Evolutionary conservation across 768 basidiomycete species (phyloP).

Genomic region (Suillus weaverae): DNA sequence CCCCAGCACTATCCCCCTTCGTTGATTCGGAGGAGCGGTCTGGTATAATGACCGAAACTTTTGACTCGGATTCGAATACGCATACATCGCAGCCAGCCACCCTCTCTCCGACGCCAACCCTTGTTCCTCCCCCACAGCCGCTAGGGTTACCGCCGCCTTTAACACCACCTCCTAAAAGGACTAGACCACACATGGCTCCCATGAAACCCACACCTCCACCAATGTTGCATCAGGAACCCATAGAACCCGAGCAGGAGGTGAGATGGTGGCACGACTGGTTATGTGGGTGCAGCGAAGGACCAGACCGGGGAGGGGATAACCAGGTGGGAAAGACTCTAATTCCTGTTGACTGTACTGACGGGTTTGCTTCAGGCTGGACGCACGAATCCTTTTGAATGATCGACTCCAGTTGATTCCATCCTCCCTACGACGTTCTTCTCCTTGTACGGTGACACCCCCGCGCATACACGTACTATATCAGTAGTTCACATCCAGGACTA

Average conservation of each 20-base stretch:
- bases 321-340: conserved; percentile 48
- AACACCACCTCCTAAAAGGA: conserved; percentile 50
- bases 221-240: conserved; percentile 26
- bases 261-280: conserved; percentile 89
- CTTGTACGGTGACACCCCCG: not conserved
- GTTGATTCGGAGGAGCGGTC: conserved; percentile 34
- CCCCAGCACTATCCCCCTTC: conserved; percentile 31
- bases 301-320: conserved; percentile 67
- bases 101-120: conserved; percentile 22
- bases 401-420: not conserved
- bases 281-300: conserved; percentile 77
- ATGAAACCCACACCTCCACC: conserved; percentile 38
- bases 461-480: not conserved
- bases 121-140: conserved; percentile 51
- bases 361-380: conserved; percentile 58
- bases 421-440: conserved; percentile 5
- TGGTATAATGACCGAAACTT: conserved; percentile 20
- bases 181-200: conserved; percentile 36
- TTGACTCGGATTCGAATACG: not conserved
- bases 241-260: conserved; percentile 35
- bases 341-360: conserved; percentile 5
- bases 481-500: not conserved
- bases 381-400: conserved; percentile 61
- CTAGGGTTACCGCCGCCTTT: conserved; percentile 62
- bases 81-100: conserved; percentile 18